Evolutionary conservation across 768 basidiomycete species (phyloP).

Genomic region (Fomitopsis pulvina): DNA sequence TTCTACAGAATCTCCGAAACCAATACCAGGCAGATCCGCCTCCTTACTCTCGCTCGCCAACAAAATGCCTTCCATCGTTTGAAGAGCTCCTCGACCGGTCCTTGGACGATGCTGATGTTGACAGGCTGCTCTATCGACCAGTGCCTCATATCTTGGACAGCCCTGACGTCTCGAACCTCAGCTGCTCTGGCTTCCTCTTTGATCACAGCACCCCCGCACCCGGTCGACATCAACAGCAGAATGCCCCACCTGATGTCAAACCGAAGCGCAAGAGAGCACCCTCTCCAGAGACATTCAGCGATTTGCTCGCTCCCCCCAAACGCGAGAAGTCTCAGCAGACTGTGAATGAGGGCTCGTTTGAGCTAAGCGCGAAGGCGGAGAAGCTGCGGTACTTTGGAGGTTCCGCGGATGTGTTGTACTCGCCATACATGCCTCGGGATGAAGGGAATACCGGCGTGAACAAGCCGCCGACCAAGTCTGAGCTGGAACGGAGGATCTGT

Average conservation of each 20-base stretch:
- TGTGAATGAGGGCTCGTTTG: slow-evolving; percentile 29
- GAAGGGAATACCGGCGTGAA: background rate
- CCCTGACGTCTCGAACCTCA: background rate
- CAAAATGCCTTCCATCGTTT: slow-evolving; percentile 12
- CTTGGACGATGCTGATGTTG: slow-evolving; percentile 12
- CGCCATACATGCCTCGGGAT: background rate
- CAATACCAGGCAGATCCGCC: slow-evolving; percentile 2
- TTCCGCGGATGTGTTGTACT: background rate
- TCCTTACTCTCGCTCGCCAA: background rate
- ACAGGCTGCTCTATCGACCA: slow-evolving; percentile 10
- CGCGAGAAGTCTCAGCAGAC: slow-evolving; percentile 38
- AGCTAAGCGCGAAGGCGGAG: slow-evolving; percentile 21
- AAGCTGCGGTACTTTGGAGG: slow-evolving; percentile 10
- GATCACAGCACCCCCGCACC: background rate
- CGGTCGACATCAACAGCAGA: slow-evolving; percentile 1
- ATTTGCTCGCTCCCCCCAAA: slow-evolving; percentile 36
- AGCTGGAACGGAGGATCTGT: slow-evolving; percentile 17
- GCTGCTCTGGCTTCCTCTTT: background rate
- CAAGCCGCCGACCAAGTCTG: slow-evolving; percentile 3
- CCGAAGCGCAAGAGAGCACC: slow-evolving; percentile 27
- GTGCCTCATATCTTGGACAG: background rate
- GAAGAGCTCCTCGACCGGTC: slow-evolving; percentile 12
- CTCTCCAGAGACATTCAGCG: slow-evolving; percentile 27
- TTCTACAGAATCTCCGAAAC: slow-evolving; percentile 33
- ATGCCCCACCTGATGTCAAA: slow-evolving; percentile 8